Evolutionary conservation across 2,329 filamentous ascomycete species (phyloP), one percentile per base, ranked within the genome.

Genomic region (Epichloe coenophiala): DNA sequence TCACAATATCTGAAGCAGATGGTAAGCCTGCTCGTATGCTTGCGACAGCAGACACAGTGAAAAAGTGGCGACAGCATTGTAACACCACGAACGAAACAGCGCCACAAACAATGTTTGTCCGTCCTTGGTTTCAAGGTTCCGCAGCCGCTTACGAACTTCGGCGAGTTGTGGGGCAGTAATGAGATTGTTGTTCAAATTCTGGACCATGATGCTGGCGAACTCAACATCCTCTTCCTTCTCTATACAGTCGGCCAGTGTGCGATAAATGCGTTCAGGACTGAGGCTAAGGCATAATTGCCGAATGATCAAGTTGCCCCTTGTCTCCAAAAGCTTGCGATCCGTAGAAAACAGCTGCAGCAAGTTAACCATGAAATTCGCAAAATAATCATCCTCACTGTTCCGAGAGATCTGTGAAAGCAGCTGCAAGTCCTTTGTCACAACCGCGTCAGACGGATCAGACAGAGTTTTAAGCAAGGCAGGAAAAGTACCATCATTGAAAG

Each of bases 131-230:
- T 98, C 93, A 2, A 96, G 73, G 59, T 95, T 98, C 36, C 93
- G 78, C 47, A 98, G 71, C 42, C 93, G 76, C 65, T 95, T 96
- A 44, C 93, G 81, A 55, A 98, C 74, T 59, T 97, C 94, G 1
- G 88, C 82, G 33, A 98, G 73, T 66, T 98, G 90, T 1, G 94
- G 93, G 0, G 94, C 93, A 2, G 94, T 98, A 57, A 98, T 96
- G 50, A 98, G 81, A 60, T 98, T 98, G 67, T 98, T 98, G 71
- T 98, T 98, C 48, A 98, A 75, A 61, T 97, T 97, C 65, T 98
- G 93, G 33, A 98, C 89, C 93, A 98, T 98, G 60, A 98, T 97
- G 63, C 91, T 96, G 15, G 93, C 91, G 67, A 98, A 98, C 65
- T 98, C 94, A 41, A 98, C 81, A 63, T 98, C 93, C 68, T 97